Percentiles rank a stretch among this genome's conserved stretches.
These are phyloP conservation scores for Ascochyta rabiei DNA, from an alignment of 2,329 filamentous ascomycete genomes.

Conservation along the genomic window DNA sequence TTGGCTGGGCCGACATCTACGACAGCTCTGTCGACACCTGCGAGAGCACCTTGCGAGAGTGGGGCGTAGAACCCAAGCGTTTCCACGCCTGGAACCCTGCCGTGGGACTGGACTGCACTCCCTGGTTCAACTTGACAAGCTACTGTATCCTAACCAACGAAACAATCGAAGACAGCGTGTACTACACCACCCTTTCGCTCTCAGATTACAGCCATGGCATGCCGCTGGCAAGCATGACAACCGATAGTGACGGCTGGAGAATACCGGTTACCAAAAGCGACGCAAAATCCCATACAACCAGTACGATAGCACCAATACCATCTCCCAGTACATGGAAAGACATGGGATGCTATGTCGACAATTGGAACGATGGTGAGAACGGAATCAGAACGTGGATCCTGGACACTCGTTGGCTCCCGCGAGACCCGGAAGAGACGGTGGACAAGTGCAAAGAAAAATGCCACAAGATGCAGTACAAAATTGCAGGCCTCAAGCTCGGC, in stretches of 20 bases:
- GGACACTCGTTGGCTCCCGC: not conserved
- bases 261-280: conserved; percentile 2
- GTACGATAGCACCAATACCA: not conserved
- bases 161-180: not conserved
- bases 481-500: conserved; percentile 1
- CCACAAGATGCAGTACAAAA: not conserved
- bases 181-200: not conserved
- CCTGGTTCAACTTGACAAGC: not conserved
- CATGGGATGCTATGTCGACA: conserved; percentile 5
- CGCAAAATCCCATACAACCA: not conserved
- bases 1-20: not conserved
- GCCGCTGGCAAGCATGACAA: not conserved
- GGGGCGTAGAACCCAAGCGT: not conserved
- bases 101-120: conserved; percentile 6
- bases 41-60: not conserved
- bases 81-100: conserved; percentile 12
- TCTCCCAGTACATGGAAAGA: not conserved
- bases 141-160: conserved; percentile 6
- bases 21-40: not conserved
- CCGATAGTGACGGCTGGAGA: not conserved
- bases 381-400: not conserved
- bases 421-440: not conserved
- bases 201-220: not conserved
- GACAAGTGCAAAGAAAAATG: conserved; percentile 7
- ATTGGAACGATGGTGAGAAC: not conserved